These are phyloP conservation scores for Calonectria multiphialidica DNA, from an alignment of 2,329 filamentous ascomycete species.

Conservation along the genomic window DNA sequence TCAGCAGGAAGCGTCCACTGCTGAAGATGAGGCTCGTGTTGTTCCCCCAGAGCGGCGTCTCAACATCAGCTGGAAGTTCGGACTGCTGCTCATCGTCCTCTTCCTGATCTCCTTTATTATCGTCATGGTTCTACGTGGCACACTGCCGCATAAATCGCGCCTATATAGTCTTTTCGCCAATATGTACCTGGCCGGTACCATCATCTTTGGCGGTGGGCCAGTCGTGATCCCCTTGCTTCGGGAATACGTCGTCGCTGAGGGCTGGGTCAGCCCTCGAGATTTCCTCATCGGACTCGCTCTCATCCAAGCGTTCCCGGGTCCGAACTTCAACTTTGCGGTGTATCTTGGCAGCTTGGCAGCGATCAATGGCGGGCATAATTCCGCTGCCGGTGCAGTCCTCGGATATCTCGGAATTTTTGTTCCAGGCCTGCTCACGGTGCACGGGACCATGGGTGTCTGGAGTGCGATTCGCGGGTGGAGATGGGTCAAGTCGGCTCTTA, in stretches of 20 bases:
- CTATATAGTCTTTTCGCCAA: slow-evolving; percentile 76
- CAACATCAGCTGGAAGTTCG: slow-evolving; percentile 59
- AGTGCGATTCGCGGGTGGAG: slow-evolving; percentile 57
- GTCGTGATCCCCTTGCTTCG: slow-evolving; percentile 74
- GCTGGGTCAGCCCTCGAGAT: slow-evolving; percentile 78
- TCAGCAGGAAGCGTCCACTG: not conserved
- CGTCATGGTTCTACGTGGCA: slow-evolving; percentile 65
- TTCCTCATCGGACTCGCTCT: slow-evolving; percentile 81
- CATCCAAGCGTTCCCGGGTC: slow-evolving; percentile 74
- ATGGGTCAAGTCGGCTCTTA: slow-evolving; percentile 61
- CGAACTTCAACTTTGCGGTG: slow-evolving; percentile 66
- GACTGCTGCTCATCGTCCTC: slow-evolving; percentile 53
- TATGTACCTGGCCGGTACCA: slow-evolving; percentile 79
- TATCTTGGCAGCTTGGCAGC: slow-evolving; percentile 67
- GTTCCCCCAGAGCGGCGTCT: slow-evolving; percentile 50
- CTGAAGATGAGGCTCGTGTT: slow-evolving; percentile 40
- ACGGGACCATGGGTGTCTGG: slow-evolving; percentile 69
- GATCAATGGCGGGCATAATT: slow-evolving; percentile 49
- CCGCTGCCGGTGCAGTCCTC: slow-evolving; percentile 61
- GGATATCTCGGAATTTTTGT: slow-evolving; percentile 66
- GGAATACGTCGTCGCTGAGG: slow-evolving; percentile 73
- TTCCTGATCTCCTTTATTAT: slow-evolving; percentile 70
- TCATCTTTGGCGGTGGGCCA: slow-evolving; percentile 74
- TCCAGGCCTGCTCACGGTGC: slow-evolving; percentile 61
- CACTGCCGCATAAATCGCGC: slow-evolving; percentile 54